Evolutionary conservation across 495 filamentous ascomycete species (phyloP).

Genomic region (Wilcoxina mikolae): DNA sequence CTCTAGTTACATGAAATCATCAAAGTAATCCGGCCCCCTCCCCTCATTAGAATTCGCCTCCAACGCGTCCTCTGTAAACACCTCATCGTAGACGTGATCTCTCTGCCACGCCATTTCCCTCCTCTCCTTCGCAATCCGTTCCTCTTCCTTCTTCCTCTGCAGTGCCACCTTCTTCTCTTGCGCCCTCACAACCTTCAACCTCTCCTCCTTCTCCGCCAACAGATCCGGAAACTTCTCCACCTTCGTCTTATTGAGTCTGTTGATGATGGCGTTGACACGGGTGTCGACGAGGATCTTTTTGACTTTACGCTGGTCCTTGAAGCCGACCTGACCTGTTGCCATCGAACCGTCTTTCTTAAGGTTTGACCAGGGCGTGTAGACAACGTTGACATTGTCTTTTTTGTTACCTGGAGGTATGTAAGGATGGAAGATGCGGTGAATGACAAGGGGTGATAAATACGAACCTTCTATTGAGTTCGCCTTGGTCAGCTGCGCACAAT

Average conservation of each 20-base stretch:
- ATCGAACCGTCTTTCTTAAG: constrained; percentile 92
- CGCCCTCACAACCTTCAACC: constrained; percentile 50
- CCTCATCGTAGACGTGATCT: constrained; percentile 86
- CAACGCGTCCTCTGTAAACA: constrained; percentile 54
- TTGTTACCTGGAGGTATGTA: constrained; percentile 58
- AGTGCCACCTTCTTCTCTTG: constrained; percentile 52
- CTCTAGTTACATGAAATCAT: constrained; percentile 70
- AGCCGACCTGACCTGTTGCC: constrained; percentile 87
- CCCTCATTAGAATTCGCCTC: constrained; percentile 53
- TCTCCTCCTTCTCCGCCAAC: constrained; percentile 58
- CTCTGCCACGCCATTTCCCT: constrained; percentile 84
- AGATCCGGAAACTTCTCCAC: constrained; percentile 75
- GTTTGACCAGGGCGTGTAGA: constrained; percentile 97
- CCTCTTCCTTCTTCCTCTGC: constrained; percentile 66
- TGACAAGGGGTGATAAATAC: constrained; percentile 6
- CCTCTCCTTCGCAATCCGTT: constrained; percentile 56
- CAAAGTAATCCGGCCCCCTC: constrained; percentile 44
- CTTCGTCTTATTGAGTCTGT: constrained; percentile 91
- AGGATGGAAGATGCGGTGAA: constrained; percentile 6
- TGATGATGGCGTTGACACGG: constrained; percentile 78
- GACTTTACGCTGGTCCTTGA: constrained; percentile 78
- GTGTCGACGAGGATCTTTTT: constrained; percentile 59
- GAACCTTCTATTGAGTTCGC: constrained; percentile 94
- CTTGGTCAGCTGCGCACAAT: constrained; percentile 91
- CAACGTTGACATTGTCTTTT: constrained; percentile 90